A percentile compares a stretch with the other conserved stretches of the same genome.
phyloP scores from a whole-genome alignment of 208 protist species.

The Tritrichomonas musculus region DNA sequence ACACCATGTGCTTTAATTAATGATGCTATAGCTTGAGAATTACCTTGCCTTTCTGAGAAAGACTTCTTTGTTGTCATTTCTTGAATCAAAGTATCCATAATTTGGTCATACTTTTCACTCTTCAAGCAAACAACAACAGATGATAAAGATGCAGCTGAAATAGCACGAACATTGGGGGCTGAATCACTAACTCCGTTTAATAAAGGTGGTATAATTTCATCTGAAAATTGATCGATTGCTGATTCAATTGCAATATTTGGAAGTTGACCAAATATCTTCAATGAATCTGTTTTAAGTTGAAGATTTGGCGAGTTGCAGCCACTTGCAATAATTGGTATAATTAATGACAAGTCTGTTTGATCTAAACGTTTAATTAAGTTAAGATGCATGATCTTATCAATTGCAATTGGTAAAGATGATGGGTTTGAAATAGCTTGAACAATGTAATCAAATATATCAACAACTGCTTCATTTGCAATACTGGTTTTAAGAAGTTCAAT shows the following conservation, averaged over 20 bases:
- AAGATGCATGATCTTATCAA: slow-evolving; percentile 6
- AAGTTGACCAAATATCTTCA: not conserved
- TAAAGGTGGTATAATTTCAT: not conserved
- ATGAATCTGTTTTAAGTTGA: not conserved
- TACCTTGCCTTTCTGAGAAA: slow-evolving; percentile 14
- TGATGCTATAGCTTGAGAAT: not conserved
- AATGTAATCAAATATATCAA: not conserved
- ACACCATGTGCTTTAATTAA: not conserved
- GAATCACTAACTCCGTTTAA: not conserved
- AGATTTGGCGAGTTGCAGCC: not conserved
- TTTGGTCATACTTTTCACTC: not conserved
- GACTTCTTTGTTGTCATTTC: slow-evolving; percentile 11
- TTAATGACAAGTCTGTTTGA: not conserved
- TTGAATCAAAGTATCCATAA: not conserved
- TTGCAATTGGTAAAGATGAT: not conserved
- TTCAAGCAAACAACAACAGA: not conserved
- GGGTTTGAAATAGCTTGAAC: not conserved
- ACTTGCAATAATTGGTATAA: not conserved
- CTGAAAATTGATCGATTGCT: not conserved
- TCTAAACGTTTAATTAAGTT: not conserved
- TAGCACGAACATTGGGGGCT: not conserved
- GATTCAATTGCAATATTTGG: not conserved
- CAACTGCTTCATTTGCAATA: not conserved
- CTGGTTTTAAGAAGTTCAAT: not conserved
- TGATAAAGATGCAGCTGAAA: not conserved